These are phyloP conservation scores for Micromonas commoda DNA, from an alignment of 139 green algal species.

Conservation along the genomic window DNA sequence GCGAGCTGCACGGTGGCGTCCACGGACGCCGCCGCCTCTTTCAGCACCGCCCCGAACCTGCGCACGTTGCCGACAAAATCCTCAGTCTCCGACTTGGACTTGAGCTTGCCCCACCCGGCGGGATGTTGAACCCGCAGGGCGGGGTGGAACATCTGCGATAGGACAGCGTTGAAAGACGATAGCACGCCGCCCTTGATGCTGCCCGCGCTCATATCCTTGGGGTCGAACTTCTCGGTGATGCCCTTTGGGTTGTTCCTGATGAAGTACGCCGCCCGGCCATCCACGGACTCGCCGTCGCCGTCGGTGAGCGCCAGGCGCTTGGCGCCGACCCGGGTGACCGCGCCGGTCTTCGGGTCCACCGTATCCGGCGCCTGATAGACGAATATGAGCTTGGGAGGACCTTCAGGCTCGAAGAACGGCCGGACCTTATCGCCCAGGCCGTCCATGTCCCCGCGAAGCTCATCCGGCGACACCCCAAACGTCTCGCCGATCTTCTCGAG, in stretches of 20 bases:
- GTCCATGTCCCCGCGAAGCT: neutral
- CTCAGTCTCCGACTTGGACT: slow-evolving; percentile 44
- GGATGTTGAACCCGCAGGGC: slow-evolving; percentile 59
- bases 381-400: slow-evolving; percentile 16
- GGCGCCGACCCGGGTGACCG: too few species aligned
- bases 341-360: too few species aligned
- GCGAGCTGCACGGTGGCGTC: slow-evolving; percentile 58
- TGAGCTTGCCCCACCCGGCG: slow-evolving; percentile 54
- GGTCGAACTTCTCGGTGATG: slow-evolving; percentile 55
- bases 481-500: neutral
- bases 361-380: slow-evolving; percentile 28
- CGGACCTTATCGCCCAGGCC: neutral
- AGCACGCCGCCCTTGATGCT: slow-evolving; percentile 49
- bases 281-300: too few species aligned
- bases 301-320: too few species aligned
- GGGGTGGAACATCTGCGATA: slow-evolving; percentile 73
- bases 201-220: slow-evolving; percentile 49
- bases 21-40: slow-evolving; percentile 58
- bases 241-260: slow-evolving; percentile 65
- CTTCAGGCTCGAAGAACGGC: neutral
- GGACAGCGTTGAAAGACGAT: slow-evolving; percentile 57
- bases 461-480: neutral
- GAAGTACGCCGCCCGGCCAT: too few species aligned
- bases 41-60: slow-evolving; percentile 62
- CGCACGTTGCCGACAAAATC: slow-evolving; percentile 51